phyloP scores from a whole-genome alignment of 768 basidiomycete genomes.

The Tricholoma matsutake region DNA sequence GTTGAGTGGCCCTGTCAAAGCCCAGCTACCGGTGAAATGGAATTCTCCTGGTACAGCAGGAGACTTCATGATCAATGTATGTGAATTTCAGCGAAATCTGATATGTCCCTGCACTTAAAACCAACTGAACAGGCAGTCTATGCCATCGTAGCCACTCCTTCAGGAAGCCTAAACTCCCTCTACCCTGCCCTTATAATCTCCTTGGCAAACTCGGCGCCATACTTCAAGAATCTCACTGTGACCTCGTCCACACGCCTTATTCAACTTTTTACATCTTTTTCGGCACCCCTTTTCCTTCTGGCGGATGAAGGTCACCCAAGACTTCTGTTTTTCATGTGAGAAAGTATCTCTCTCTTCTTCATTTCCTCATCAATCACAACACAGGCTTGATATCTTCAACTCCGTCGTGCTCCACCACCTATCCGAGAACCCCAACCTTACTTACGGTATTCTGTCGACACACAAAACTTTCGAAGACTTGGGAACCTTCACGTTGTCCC shows the following conservation, averaged over 20 bases:
- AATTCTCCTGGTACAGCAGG: slow-evolving; percentile 66
- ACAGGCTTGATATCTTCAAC: slow-evolving; percentile 90
- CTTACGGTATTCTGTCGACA: slow-evolving; percentile 81
- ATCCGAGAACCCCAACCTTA: slow-evolving; percentile 80
- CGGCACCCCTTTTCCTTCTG: slow-evolving; percentile 83
- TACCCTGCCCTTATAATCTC: slow-evolving; percentile 94
- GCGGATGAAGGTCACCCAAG: slow-evolving; percentile 95
- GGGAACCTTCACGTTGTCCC: slow-evolving; percentile 85
- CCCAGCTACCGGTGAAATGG: slow-evolving; percentile 76
- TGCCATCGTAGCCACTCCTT: slow-evolving; percentile 84
- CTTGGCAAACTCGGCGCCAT: slow-evolving; percentile 84
- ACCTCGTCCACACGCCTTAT: slow-evolving; percentile 80
- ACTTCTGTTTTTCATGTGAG: slow-evolving; percentile 84
- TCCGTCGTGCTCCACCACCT: slow-evolving; percentile 76
- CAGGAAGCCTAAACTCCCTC: slow-evolving; percentile 73
- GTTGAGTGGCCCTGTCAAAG: slow-evolving; percentile 60
- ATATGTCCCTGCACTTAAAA: slow-evolving; percentile 7
- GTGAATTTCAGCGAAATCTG: slow-evolving; percentile 19
- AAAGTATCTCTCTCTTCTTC: slow-evolving; percentile 18
- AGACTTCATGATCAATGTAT: slow-evolving; percentile 85
- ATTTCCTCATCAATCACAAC: background rate
- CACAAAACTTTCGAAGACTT: slow-evolving; percentile 87
- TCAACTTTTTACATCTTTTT: slow-evolving; percentile 90
- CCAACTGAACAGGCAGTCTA: slow-evolving; percentile 67
- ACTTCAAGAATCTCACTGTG: slow-evolving; percentile 77